These are phyloP conservation scores for Phaseolus coccineus DNA, from an alignment of 331 rosid genomes.

Conservation along the genomic window DNA sequence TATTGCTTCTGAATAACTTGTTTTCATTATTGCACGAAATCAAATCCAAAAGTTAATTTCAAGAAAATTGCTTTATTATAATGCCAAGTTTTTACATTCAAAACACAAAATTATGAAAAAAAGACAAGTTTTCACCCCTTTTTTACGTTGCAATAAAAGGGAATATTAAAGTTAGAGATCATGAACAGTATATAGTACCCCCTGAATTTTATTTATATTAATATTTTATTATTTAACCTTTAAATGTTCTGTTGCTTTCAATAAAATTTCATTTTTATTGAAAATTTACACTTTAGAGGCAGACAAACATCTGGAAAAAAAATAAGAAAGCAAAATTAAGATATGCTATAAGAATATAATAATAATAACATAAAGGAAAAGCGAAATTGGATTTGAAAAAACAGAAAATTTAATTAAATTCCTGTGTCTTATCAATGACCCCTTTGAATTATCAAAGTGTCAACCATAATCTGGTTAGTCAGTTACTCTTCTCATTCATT, in stretches of 20 bases:
- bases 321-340: neutral
- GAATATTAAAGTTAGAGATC: too few species aligned
- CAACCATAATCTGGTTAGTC: conserved; percentile 64
- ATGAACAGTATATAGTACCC: too few species aligned
- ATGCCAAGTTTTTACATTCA: neutral
- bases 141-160: too few species aligned
- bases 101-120: too few species aligned
- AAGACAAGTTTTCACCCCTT: too few species aligned
- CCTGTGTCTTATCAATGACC: conserved; percentile 67
- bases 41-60: neutral
- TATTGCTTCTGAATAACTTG: neutral
- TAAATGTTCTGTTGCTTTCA: too few species aligned
- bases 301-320: conserved; percentile 22
- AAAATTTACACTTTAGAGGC: neutral
- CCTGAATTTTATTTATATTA: neutral
- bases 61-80: neutral
- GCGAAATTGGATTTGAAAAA: conserved; percentile 50
- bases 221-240: too few species aligned
- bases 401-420: conserved; percentile 47
- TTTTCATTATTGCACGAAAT: neutral
- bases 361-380: conserved; percentile 8
- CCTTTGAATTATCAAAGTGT: conserved; percentile 56
- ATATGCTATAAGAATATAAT: neutral
- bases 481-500: conserved; percentile 47
- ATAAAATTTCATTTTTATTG: too few species aligned